phyloP scores from a whole-genome alignment of 805 yeast species.

The Yarrowia alimentaria region DNA sequence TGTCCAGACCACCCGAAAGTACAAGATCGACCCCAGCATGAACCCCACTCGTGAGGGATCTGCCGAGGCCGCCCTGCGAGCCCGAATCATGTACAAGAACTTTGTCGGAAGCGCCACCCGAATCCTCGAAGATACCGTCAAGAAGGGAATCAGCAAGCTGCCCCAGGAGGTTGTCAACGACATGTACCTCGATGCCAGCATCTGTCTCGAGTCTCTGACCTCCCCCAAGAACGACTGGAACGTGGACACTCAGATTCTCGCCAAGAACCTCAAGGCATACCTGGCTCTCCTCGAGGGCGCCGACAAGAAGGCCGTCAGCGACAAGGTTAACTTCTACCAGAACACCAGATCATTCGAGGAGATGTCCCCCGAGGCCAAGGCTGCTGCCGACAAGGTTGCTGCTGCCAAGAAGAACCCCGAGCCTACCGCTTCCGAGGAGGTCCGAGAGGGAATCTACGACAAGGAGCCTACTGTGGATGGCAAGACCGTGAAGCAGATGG shows the following conservation, averaged over 20 bases:
- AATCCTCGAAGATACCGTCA: neutral
- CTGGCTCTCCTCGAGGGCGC: neutral
- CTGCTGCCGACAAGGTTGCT: neutral
- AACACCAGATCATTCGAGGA: neutral
- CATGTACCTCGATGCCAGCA: conserved; percentile 25
- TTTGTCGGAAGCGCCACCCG: conserved; percentile 10
- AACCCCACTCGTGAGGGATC: conserved; percentile 6
- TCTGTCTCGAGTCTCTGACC: conserved; percentile 4
- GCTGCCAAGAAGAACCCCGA: neutral
- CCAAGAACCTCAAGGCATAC: conserved; percentile 19
- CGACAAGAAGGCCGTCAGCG: conserved; percentile 5
- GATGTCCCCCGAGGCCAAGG: conserved; percentile 7
- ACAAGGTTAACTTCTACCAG: conserved; percentile 11
- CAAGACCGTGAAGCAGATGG: neutral
- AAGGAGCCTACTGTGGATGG: neutral
- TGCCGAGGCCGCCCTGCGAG: conserved; percentile 7
- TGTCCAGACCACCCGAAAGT: conserved; percentile 3
- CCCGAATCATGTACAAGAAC: conserved; percentile 22
- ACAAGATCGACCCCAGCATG: conserved; percentile 24
- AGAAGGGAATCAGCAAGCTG: neutral
- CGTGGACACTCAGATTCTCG: conserved; percentile 21
- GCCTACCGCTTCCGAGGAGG: neutral
- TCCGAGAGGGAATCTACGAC: neutral
- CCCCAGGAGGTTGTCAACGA: conserved; percentile 8
- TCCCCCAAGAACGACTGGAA: conserved; percentile 19